Evolutionary conservation across 164 flowering plant species (phyloP), one percentile per base, ranked within the genome.

Genomic region (Houttuynia cordata): DNA sequence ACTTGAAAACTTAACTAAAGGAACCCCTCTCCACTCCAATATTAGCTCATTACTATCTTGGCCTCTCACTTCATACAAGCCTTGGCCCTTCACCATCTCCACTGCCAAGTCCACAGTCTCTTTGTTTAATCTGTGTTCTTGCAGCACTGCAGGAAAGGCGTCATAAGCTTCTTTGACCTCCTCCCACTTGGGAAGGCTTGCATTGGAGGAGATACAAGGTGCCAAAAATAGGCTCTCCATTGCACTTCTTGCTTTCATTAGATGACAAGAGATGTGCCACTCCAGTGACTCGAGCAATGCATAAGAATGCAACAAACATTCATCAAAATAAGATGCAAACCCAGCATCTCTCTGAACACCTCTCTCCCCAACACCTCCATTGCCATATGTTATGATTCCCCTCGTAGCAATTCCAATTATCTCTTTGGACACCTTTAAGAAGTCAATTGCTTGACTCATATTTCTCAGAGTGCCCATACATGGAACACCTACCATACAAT

Each of bases 401-500:
- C 22, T 50, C 20, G 10, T 59, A 15, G 34, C 56, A 13, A 41
- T 37, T 21, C 57, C 52, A n/a, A 10, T 58, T 8, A 12, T 58
- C 30, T 59, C 68, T 34, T 75, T 64, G 2, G 76, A 77, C 20
- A 53, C 24, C 41, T 30, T 66, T 9, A 79, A 55, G 57, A 76
- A 76, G 45, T 72, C 67, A 24, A 10, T 20, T 30, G 61, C 67
- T 19, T 54, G 34, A 13, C 34, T 54, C 18, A 22, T 2, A 0
- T 64, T 69, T 19, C 50, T 62, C 50, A 56, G 59, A 22, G 64
- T 59, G 24, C 73, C 73, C 71, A 72, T 74, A 22, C 74, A 76
- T 34, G 82, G 80, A 8, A 79, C 69, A 23, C 67, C 71, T 40
- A 67, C 70, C 65, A 72, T 70, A 56, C 79, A 79, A 53, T 79